Percentiles rank a stretch among this genome's conserved stretches.
Evolutionary conservation across 163 green algal species (phyloP).

Genomic region (Scenedesmus sp.): DNA sequence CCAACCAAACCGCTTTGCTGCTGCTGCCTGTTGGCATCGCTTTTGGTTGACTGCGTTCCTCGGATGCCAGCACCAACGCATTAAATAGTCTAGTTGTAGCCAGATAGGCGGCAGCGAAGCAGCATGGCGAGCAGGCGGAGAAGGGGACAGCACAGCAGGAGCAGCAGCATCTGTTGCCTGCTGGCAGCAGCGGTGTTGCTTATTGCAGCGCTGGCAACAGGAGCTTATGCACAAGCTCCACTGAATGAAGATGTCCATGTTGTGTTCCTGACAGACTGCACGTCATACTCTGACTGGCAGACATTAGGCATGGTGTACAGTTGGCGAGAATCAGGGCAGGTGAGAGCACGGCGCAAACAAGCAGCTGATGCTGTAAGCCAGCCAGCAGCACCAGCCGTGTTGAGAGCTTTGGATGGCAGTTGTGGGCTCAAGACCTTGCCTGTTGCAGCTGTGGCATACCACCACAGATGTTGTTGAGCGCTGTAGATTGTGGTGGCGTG

Average conservation of each 20-base stretch:
- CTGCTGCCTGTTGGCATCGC: background rate
- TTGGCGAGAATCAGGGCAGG: conserved; percentile 76
- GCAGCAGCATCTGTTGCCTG: background rate
- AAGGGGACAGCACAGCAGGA: background rate
- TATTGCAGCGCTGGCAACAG: background rate
- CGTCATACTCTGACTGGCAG: conserved; percentile 71
- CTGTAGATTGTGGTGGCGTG: too few species aligned
- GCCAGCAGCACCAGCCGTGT: background rate
- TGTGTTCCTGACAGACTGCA: conserved; percentile 69
- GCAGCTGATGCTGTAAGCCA: background rate
- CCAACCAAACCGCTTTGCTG: conserved; percentile 7
- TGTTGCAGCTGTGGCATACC: too few species aligned
- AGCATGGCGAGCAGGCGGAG: background rate
- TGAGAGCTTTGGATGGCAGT: too few species aligned
- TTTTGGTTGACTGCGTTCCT: background rate
- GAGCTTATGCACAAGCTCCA: background rate
- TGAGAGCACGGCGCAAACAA: background rate
- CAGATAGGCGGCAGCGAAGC: background rate
- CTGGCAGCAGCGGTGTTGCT: background rate
- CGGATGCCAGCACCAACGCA: background rate
- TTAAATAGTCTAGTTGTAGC: background rate
- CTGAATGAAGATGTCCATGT: conserved; percentile 60
- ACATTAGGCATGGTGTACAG: conserved; percentile 79
- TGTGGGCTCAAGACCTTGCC: too few species aligned
- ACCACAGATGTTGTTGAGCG: too few species aligned